A percentile compares a stretch with the other conserved stretches of the same genome.
These are phyloP conservation scores for Suillus weaverae DNA, from an alignment of 768 basidiomycete genomes.

Conservation along the genomic window DNA sequence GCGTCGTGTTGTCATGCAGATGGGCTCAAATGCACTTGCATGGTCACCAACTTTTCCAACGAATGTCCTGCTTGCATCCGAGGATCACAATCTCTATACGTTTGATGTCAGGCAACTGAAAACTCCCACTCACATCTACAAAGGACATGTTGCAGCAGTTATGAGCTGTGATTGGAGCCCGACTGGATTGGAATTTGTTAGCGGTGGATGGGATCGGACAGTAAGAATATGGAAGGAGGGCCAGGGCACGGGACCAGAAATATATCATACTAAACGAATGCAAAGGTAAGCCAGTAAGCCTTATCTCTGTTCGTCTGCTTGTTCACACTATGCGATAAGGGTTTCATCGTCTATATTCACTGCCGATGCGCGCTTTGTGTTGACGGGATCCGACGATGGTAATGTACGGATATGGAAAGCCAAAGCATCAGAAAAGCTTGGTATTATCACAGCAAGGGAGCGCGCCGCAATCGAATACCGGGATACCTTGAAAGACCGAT, in stretches of 20 bases:
- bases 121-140: conserved; percentile 89
- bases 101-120: conserved; percentile 90
- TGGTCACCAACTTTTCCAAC: conserved; percentile 99
- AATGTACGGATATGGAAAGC: conserved; percentile 96
- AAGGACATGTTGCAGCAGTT: conserved; percentile 94
- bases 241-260: conserved; percentile 76
- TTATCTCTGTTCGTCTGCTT: neutral
- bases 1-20: conserved; percentile 88
- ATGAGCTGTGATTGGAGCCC: conserved; percentile 98
- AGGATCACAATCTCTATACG: conserved; percentile 98
- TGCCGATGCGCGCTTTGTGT: conserved; percentile 85
- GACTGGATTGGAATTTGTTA: conserved; percentile 93
- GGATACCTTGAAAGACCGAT: conserved; percentile 81
- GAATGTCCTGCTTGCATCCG: conserved; percentile 88
- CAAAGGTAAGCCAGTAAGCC: conserved; percentile 60
- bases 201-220: conserved; percentile 95
- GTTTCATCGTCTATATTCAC: conserved; percentile 89
- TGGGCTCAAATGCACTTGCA: conserved; percentile 85
- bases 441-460: conserved; percentile 87
- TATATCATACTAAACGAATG: conserved; percentile 99
- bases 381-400: conserved; percentile 92
- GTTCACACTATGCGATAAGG: conserved; percentile 37
- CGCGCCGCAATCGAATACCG: conserved; percentile 92
- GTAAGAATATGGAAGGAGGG: conserved; percentile 91
- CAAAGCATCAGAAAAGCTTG: conserved; percentile 88